phyloP scores from a whole-genome alignment of 116 monocot genomes.

The Trichopus zeylanicus region DNA sequence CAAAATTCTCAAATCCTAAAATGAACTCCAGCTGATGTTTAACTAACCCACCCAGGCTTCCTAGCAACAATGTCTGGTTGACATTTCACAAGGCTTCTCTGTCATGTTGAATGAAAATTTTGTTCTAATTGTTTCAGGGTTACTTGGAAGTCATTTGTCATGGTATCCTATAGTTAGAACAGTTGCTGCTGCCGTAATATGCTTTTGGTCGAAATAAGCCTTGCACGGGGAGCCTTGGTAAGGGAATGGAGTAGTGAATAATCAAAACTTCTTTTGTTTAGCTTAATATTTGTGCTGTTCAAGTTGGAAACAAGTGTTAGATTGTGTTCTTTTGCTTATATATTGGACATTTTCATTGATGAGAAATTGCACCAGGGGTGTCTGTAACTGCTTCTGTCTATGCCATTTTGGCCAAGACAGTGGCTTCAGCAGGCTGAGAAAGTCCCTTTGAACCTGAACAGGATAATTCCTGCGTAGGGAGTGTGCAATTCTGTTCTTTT shows the following conservation, averaged over 20 bases:
- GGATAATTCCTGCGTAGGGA: conserved; percentile 99
- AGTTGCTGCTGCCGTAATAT: not conserved
- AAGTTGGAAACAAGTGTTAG: conserved; percentile 11
- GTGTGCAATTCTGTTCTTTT: conserved; percentile 66
- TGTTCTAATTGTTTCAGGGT: not conserved
- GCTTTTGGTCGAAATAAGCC: not conserved
- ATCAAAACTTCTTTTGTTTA: conserved; percentile 19
- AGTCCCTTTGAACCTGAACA: conserved; percentile 99
- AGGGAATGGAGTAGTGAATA: conserved; percentile 18
- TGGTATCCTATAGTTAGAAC: not conserved
- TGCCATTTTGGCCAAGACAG: conserved; percentile 21
- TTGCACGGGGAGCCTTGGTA: conserved; percentile 5
- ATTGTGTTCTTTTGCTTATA: conserved; percentile 5
- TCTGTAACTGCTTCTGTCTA: conserved; percentile 36
- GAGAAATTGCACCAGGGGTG: conserved; percentile 94
- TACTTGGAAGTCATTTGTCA: not conserved
- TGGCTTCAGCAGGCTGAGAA: conserved; percentile 75
- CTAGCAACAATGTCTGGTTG: no score
- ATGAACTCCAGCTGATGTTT: no score
- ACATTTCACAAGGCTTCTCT: no score
- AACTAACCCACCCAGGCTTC: no score
- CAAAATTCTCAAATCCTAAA: no score
- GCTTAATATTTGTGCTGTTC: conserved; percentile 5
- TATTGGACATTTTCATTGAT: conserved; percentile 37
- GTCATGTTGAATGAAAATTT: not conserved